Percentiles rank a stretch among this genome's conserved stretches.
Conservation (phyloP, 1,284 basidiomycete species). For the Cutaneotrichosporon sp. region DNA sequence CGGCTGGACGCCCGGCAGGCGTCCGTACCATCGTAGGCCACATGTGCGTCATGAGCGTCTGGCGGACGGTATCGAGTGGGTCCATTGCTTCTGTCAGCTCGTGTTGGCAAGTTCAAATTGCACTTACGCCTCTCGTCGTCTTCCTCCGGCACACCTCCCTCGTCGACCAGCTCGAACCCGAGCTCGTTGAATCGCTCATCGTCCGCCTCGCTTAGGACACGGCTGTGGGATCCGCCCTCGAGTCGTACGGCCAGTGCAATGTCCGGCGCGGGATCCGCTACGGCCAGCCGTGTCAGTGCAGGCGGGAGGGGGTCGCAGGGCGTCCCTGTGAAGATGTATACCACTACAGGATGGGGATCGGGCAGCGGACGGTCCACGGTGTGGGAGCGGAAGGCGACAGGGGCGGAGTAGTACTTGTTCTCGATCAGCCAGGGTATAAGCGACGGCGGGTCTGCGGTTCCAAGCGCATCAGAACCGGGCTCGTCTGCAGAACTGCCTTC, state of each 20-base stretch:
- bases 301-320: slow-evolving; percentile 27
- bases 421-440: slow-evolving; percentile 63
- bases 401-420: slow-evolving; percentile 79
- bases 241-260: slow-evolving; percentile 34
- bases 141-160: slow-evolving; percentile 28
- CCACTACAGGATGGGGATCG: slow-evolving; percentile 15
- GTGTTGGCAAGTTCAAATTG: not conserved
- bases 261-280: slow-evolving; percentile 31
- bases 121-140: slow-evolving; percentile 43
- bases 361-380: slow-evolving; percentile 41
- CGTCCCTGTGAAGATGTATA: slow-evolving; percentile 25
- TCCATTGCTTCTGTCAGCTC: slow-evolving; percentile 26
- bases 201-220: slow-evolving; percentile 2
- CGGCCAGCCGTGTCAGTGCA: slow-evolving; percentile 24
- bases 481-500: not conserved
- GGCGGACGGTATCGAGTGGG: slow-evolving; percentile 33
- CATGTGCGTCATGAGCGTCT: slow-evolving; percentile 44
- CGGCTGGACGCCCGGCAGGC: not conserved
- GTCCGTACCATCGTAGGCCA: slow-evolving; percentile 41
- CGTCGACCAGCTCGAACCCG: slow-evolving; percentile 41
- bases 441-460: slow-evolving; percentile 26
- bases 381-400: slow-evolving; percentile 61
- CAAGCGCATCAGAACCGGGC: slow-evolving; percentile 8
- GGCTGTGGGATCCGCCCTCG: not conserved
- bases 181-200: slow-evolving; percentile 37